Percentiles rank a stretch among this genome's conserved stretches.
Evolutionary conservation across 2,329 filamentous ascomycete genomes (phyloP).

Genomic region (Sclerotinia minor): DNA sequence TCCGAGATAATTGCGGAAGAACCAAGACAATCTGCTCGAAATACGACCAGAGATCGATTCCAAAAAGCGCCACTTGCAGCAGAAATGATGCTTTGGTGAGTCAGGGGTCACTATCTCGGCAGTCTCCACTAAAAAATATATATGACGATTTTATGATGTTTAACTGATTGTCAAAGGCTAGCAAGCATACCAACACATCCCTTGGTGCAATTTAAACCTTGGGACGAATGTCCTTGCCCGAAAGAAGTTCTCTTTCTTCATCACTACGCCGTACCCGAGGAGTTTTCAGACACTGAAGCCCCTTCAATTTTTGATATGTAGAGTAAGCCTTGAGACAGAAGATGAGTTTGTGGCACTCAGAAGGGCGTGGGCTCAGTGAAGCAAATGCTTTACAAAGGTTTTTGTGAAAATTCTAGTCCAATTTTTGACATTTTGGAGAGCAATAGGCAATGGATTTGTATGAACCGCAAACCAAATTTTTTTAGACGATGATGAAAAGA

Average conservation of each 20-base stretch:
- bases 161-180: neutral
- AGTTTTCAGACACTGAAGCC: neutral
- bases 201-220: neutral
- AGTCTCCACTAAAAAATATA: neutral
- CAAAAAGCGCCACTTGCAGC: neutral
- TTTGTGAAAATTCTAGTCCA: constrained; percentile 2
- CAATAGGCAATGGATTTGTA: neutral
- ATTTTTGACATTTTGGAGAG: neutral
- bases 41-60: neutral
- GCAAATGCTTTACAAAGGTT: neutral
- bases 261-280: too few species aligned
- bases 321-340: neutral
- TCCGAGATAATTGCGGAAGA: neutral
- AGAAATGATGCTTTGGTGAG: neutral
- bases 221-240: too few species aligned
- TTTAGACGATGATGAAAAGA: neutral
- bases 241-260: neutral
- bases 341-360: neutral
- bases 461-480: neutral
- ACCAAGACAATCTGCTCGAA: neutral
- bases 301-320: neutral
- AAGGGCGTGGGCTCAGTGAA: neutral
- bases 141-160: neutral
- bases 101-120: too few species aligned
- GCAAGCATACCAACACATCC: neutral